These are phyloP conservation scores for Trypanosoma conorhini DNA, from an alignment of 208 protist species.

Conservation along the genomic window DNA sequence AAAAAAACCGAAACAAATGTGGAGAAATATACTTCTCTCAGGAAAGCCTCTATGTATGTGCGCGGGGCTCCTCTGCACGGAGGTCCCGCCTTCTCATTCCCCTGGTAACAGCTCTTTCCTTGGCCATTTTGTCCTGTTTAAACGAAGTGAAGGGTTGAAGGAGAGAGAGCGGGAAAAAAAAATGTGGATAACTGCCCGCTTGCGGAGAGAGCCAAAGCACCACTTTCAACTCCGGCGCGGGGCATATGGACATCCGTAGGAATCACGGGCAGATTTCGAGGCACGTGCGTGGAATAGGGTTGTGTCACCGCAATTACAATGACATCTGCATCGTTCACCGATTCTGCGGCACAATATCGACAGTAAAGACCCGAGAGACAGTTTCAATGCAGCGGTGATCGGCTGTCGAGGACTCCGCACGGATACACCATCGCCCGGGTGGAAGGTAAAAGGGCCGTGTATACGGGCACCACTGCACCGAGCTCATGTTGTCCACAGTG, in stretches of 20 bases:
- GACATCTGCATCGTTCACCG: neutral
- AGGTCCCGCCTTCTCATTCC: neutral
- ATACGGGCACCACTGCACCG: conserved; percentile 57
- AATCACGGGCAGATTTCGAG: neutral
- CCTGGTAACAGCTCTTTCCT: neutral
- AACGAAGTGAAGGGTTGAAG: neutral
- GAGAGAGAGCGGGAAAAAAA: neutral
- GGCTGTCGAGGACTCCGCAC: conserved; percentile 40
- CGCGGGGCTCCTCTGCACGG: neutral
- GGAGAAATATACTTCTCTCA: neutral
- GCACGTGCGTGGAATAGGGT: neutral
- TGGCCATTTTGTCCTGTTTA: neutral
- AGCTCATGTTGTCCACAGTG: conserved; percentile 54
- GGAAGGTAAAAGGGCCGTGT: conserved; percentile 55
- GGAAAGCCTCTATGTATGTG: neutral
- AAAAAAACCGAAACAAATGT: neutral
- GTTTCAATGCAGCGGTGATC: conserved; percentile 42
- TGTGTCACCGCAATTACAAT: neutral
- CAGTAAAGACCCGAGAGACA: conserved; percentile 67
- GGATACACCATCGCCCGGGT: conserved; percentile 78
- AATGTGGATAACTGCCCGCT: neutral
- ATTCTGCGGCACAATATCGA: conserved; percentile 39
- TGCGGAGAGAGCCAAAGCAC: neutral
- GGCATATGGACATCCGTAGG: neutral
- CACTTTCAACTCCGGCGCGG: neutral